A percentile compares a stretch with the other conserved stretches of the same genome.
phyloP scores from a whole-genome alignment of 306 rosid genomes.

The Parietaria judaica region DNA sequence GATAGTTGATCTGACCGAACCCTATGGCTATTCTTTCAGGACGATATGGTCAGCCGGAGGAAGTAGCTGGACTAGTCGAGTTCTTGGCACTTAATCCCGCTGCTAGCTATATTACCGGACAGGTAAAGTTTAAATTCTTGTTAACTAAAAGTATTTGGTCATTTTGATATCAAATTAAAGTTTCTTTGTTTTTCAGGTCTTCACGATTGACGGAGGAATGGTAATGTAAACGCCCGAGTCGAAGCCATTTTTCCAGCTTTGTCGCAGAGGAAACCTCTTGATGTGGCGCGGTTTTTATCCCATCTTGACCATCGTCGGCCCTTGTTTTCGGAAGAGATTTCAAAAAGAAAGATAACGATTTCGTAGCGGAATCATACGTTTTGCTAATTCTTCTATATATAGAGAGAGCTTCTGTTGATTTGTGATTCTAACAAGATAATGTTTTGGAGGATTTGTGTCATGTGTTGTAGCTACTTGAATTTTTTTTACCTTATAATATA shows the following conservation, averaged over 20 bases:
- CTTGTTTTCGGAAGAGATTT: neutral
- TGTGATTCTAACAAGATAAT: neutral
- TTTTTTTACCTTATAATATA: too few relatives aligned
- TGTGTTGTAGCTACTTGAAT: too few relatives aligned
- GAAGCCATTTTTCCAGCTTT: neutral
- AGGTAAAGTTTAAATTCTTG: slow-evolving; percentile 26
- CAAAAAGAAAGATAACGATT: neutral
- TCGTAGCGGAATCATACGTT: neutral
- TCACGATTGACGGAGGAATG: slow-evolving; percentile 93
- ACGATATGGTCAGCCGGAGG: slow-evolving; percentile 91
- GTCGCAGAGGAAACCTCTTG: neutral
- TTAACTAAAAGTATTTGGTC: too few relatives aligned
- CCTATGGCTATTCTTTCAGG: slow-evolving; percentile 38
- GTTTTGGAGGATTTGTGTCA: neutral
- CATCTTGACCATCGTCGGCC: neutral
- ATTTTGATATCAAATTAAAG: too few relatives aligned
- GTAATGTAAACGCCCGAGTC: slow-evolving; percentile 45
- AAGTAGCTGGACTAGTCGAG: slow-evolving; percentile 94
- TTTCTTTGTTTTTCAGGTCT: slow-evolving; percentile 38
- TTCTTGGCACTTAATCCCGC: slow-evolving; percentile 86
- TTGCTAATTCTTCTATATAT: neutral
- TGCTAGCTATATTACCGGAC: slow-evolving; percentile 86
- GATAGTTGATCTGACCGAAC: too few relatives aligned
- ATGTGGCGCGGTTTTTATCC: neutral
- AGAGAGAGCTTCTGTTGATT: neutral